Conservation (phyloP, 306 rosid species). For the apple (Malus domestica) region ASM211411v1 NC_041797.1:18624501-18625000, state of each 20-base stretch:
- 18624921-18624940: no score
- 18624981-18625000: no score
- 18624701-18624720: background rate
- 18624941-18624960: no score
- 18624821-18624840: constrained; percentile 7
- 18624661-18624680: background rate
- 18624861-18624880: no score
- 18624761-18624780: constrained; percentile 1
- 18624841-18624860: background rate
- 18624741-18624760: background rate
- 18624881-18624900: no score
- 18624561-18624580: no score
- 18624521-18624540: no score
- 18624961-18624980: no score
- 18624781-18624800: background rate
- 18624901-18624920: no score
- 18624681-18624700: background rate
- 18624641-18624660: background rate
- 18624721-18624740: background rate
- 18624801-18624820: constrained; percentile 6
- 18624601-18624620: background rate
- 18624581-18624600: background rate
- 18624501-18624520: no score
- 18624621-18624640: background rate
- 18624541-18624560: no score